A percentile compares a stretch with the other conserved stretches of the same genome.
Conservation (phyloP, 306 rosid genomes). For the Ammopiptanthus mongolicus region DNA sequence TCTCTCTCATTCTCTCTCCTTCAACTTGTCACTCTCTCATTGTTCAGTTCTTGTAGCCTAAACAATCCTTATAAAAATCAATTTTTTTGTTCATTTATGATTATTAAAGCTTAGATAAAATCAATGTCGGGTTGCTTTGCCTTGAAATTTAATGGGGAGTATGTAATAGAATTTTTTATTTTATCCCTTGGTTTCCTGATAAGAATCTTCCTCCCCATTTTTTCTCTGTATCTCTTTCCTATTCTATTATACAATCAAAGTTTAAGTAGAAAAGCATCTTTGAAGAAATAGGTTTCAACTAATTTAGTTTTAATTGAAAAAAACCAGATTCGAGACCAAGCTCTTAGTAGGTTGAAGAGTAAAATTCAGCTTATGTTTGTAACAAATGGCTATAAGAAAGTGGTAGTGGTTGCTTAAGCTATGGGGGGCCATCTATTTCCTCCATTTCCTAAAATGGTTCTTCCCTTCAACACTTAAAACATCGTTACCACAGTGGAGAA, state of each 20-base stretch:
- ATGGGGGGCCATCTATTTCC: constrained; percentile 69
- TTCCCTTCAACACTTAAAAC: too few relatives aligned
- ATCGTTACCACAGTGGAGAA: too few relatives aligned
- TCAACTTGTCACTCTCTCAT: too few relatives aligned
- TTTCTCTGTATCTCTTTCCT: neutral
- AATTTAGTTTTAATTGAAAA: constrained; percentile 28
- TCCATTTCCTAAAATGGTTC: constrained; percentile 89
- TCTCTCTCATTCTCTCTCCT: too few relatives aligned
- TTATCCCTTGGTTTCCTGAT: neutral
- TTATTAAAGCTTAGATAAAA: too few relatives aligned
- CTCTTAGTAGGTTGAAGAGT: constrained; percentile 75
- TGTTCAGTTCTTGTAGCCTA: too few relatives aligned
- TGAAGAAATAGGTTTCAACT: constrained; percentile 18
- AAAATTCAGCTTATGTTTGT: constrained; percentile 62
- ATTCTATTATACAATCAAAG: too few relatives aligned
- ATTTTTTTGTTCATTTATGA: too few relatives aligned
- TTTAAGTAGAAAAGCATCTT: neutral
- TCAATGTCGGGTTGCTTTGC: too few relatives aligned
- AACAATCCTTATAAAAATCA: too few relatives aligned
- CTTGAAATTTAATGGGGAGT: too few relatives aligned
- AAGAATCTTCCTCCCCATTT: neutral
- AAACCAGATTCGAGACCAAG: constrained; percentile 66
- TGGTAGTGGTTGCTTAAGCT: constrained; percentile 85
- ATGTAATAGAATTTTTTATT: too few relatives aligned
- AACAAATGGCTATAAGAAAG: constrained; percentile 63